Evolutionary conservation across 208 protist genomes (phyloP).

Genomic region (Crithidia acanthocephali): DNA sequence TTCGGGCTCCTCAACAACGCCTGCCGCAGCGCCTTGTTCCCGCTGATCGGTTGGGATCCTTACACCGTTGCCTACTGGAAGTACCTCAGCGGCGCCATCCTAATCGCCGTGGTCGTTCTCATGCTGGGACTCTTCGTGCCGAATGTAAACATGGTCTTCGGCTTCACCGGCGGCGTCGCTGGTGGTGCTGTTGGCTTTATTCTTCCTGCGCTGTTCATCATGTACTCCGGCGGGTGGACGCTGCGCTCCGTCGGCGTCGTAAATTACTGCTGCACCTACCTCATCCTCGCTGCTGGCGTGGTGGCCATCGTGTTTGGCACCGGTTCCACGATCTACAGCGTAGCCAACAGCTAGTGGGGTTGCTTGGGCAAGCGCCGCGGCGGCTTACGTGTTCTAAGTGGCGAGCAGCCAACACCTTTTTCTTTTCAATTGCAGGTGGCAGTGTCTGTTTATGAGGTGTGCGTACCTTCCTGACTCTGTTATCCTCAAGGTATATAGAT

Average conservation of each 20-base stretch:
- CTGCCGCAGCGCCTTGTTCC: constrained; percentile 48
- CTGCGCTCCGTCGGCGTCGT: constrained; percentile 37
- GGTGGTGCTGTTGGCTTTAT: constrained; percentile 72
- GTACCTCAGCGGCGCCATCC: constrained; percentile 31
- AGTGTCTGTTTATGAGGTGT: no score
- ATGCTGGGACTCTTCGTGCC: constrained; percentile 68
- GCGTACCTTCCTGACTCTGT: no score
- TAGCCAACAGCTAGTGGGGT: constrained; percentile 7
- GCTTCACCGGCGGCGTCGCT: constrained; percentile 54
- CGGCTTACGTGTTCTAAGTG: neutral
- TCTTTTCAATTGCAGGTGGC: no score
- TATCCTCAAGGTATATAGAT: no score
- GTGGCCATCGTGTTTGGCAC: constrained; percentile 67
- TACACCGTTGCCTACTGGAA: constrained; percentile 45
- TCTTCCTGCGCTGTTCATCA: constrained; percentile 61
- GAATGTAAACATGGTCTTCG: constrained; percentile 75
- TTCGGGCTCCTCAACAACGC: constrained; percentile 53
- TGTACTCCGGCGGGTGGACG: constrained; percentile 57
- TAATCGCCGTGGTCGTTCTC: constrained; percentile 35
- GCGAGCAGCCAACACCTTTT: neutral
- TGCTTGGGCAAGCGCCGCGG: neutral
- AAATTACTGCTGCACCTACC: constrained; percentile 54
- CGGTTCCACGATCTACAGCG: constrained; percentile 48
- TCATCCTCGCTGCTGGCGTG: constrained; percentile 56
- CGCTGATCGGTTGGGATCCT: constrained; percentile 34